Evolutionary conservation across 352 stramenopile species (phyloP), one percentile per base, ranked within the genome.

Genomic region (Globisporangium cylindrosporum): DNA sequence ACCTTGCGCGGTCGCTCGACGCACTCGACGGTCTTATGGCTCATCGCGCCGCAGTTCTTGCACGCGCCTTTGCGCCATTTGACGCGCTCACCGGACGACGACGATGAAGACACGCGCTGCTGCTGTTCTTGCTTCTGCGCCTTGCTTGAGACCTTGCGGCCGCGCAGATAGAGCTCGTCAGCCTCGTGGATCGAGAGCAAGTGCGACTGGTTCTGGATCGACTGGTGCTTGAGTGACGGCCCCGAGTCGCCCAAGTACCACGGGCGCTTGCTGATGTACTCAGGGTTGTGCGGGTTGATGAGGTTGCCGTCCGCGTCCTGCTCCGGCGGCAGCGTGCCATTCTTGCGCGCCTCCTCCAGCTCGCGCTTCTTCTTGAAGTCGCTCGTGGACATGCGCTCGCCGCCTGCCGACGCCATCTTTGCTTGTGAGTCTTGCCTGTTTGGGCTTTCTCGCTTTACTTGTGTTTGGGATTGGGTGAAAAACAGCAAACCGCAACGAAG

Each of bases 271-370:
- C 92, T 98, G 74, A 99, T 99, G 82, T 98, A 99, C 80, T 99
- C 97, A 53, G 98, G 98, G 77, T 99, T 99, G 87, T 99, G 97
- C 49, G 97, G 97, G 80, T 99, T 99, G 76, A 99, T 99, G 72
- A 99, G 98, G 67, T 97, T 96, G 24, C 96, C 96, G 25, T 97
- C 88, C 22, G 88, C 84, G 73, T 98, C 91, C 73, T 96, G 76
- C 76, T 95, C 89, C 0, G 91, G 90, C 22, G 87, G 88, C 60
- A 95, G 72, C 66, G 81, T 93, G n/a, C 91, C 91, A 53, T 92
- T 92, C 77, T 96, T 94, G 36, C 91, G 85, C 66, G 90, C 91
- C 68, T 97, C 89, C n/a, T 96, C 87, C 46, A 96, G 77, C 77
- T 96, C 90, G 63, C 78, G 78, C 79, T 97, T 94, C 78, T 94